Evolutionary conservation across 73 alveolate species (phyloP).

Genomic region (Diophrys sp.): DNA sequence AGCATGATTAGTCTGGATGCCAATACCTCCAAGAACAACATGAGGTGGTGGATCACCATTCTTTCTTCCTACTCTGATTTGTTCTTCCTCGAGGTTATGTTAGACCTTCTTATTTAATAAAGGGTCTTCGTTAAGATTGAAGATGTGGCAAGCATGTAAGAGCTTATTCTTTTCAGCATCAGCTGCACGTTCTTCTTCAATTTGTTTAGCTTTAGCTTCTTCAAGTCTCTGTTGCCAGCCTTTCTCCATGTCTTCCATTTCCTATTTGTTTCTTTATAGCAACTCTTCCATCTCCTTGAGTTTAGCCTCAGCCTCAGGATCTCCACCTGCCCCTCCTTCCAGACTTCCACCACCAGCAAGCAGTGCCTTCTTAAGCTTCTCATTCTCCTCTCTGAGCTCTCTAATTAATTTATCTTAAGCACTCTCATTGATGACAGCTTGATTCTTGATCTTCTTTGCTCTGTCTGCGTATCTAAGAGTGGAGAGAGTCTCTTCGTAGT

Average conservation of each 20-base stretch:
- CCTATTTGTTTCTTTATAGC: conserved; percentile 20
- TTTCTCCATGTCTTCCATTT: conserved; percentile 58
- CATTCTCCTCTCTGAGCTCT: conserved; percentile 93
- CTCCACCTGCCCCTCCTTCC: conserved; percentile 58
- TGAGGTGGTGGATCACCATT: conserved; percentile 59
- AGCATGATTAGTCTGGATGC: conserved; percentile 75
- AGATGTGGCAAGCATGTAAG: conserved; percentile 71
- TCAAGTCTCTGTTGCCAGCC: conserved; percentile 63
- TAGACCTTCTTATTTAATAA: conserved; percentile 55
- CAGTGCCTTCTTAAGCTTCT: conserved; percentile 70
- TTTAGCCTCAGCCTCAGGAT: conserved; percentile 30
- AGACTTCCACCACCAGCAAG: conserved; percentile 49
- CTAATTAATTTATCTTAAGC: conserved; percentile 90
- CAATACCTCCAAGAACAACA: conserved; percentile 72
- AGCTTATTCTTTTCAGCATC: no score
- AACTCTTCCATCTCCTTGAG: conserved; percentile 53
- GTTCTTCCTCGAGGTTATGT: conserved; percentile 48
- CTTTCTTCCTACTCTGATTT: conserved; percentile 60
- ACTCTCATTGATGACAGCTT: conserved; percentile 73
- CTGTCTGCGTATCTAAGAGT: conserved; percentile 99
- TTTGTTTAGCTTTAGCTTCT: conserved; percentile 58
- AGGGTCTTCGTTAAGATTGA: conserved; percentile 92
- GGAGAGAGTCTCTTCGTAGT: conserved; percentile 97
- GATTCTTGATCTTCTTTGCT: conserved; percentile 88
- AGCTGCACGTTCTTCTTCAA: conserved; percentile 56